Base-by-base conservation (phyloP, 1,284 basidiomycete species). In the Malassezia furfur region DNA sequence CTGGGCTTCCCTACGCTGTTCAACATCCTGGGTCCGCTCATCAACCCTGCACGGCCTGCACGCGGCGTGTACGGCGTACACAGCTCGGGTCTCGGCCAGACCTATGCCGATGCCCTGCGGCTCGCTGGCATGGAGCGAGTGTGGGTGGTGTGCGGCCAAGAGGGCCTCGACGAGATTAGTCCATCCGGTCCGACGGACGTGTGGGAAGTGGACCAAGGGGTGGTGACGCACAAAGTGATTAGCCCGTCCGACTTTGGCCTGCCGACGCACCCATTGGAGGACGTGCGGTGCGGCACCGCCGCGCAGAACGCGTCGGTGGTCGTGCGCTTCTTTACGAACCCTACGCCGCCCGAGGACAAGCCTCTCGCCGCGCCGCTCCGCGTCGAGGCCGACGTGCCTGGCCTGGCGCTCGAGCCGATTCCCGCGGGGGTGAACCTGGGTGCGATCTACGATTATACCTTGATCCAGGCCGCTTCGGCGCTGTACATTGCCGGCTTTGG, bases 1-100 rank as follows among this genome's bases (percentile, higher is more conserved):
- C 83, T 98, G 50, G 90, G 91, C 55, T 96, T 96, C 79, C 87
- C 91, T 25, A 96, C 93, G 2, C 85, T 98, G 79, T 96, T 96
- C 82, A 98, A 98, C 78, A 79, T 94, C 56, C 81, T 96, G 38
- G 93, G 94, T 0, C 93, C 93, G 0, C 81, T 96, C 39, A 86
- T 96, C 77, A 96, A 96, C 77, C 94, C 93, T 0, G 86, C 88
- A 0, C 78, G 79, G 17, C 93, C 93, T 0, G 80, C 25, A 83
- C 88, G 21, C 86, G 96, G 70, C 49, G 64, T 98, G 12, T 81
- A 96, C 30, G 93, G 93, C 50, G 87, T 98, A 21, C 87, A 91
- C 12, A 85, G 85, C 60, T 82, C 80, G 50, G 84, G 85, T 62
- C 81, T 98, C n/a, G 93, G 91, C 0, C 75, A 79, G 7, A 84